Conservation (phyloP, 2,329 filamentous ascomycete genomes). For the Stachybotrys elegans region DNA sequence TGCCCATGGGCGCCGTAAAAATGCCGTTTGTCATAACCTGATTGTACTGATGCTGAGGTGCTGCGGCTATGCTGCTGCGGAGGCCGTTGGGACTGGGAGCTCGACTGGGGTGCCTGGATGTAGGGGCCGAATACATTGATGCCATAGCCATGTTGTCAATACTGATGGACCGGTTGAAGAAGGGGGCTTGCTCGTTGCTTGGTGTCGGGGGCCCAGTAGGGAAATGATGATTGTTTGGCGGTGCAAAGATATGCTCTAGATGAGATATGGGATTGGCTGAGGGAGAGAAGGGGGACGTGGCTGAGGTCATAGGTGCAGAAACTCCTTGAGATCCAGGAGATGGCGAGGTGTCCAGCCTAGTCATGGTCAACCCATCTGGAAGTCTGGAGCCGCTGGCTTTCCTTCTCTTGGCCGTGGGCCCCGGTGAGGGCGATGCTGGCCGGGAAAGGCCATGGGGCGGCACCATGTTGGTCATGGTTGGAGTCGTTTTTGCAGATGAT, state of each 20-base stretch:
- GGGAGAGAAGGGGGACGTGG: conserved; percentile 51
- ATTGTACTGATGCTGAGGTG: conserved; percentile 37
- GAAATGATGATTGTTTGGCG: conserved; percentile 37
- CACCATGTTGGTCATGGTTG: conserved; percentile 19
- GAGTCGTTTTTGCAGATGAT: background rate
- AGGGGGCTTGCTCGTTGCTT: conserved; percentile 56
- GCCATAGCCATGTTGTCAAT: conserved; percentile 61
- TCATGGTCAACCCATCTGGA: conserved; percentile 75
- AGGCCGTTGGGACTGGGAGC: conserved; percentile 65
- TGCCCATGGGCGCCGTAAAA: conserved; percentile 44
- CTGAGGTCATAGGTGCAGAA: conserved; percentile 30
- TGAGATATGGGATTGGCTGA: conserved; percentile 38
- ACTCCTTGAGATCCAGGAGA: conserved; percentile 31
- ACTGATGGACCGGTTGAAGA: conserved; percentile 55
- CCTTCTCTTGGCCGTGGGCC: conserved; percentile 70
- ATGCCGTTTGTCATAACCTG: conserved; percentile 44
- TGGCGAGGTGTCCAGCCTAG: conserved; percentile 61
- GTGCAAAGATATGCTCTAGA: conserved; percentile 41
- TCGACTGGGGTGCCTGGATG: conserved; percentile 69
- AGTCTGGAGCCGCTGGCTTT: conserved; percentile 73
- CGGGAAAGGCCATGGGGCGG: conserved; percentile 52
- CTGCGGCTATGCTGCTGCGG: conserved; percentile 38
- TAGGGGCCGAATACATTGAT: conserved; percentile 66
- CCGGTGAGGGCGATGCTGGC: conserved; percentile 65
- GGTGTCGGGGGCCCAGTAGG: conserved; percentile 61